Evolutionary conservation across 148 eudicot genomes (phyloP), one percentile per base, ranked within the genome.

Genomic region (Persicaria maculosa): DNA sequence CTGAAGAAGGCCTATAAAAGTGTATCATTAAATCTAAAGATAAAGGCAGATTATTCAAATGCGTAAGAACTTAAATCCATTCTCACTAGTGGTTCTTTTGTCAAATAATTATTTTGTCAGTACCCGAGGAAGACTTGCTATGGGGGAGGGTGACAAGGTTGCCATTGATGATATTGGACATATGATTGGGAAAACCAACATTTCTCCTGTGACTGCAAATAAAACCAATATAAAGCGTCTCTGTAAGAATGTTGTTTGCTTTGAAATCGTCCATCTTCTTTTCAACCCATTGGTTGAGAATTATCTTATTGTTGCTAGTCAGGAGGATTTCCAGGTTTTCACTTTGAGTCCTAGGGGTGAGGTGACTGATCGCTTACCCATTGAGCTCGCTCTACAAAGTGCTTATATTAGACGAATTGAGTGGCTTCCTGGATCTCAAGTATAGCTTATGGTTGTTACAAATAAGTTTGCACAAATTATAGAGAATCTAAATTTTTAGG

Each of bases 81-180:
- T 79, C 82, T 96, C 75, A 85, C 91, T 22, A 90, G 85, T 85
- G 99, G 99, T 54, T 89, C 97, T 79, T 96, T 96, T 57, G 85
- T 91, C 77, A 96, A 96, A 84, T 96, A 97, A 47, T 86, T 96
- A 77, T 91, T 96, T 17, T 78, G 95, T 90, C 74, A 92, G 95
- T 80, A 83, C 77, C 78, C 91, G 97, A 74, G 99, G 99, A 55
- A 89, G 97, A 71, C 93, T 96, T 76, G 99, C 99, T 83, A 97
- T 90, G 76, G 99, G 99, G 47, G 99, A 96, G 80, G 99, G 99
- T 77, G 99, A 96, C 77, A 96, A 88, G 80, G 99, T 96, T 77
- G 93, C 99, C 77, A 88, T 96, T 80, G 93, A 92, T 84, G 99
- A 96, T 82, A 95, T 96, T 79, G 97, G 97, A 43, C 99, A 96